Evolutionary conservation across 2,329 filamentous ascomycete genomes (phyloP), one percentile per base, ranked within the genome.

Genomic region (Colletotrichum nymphaeae): DNA sequence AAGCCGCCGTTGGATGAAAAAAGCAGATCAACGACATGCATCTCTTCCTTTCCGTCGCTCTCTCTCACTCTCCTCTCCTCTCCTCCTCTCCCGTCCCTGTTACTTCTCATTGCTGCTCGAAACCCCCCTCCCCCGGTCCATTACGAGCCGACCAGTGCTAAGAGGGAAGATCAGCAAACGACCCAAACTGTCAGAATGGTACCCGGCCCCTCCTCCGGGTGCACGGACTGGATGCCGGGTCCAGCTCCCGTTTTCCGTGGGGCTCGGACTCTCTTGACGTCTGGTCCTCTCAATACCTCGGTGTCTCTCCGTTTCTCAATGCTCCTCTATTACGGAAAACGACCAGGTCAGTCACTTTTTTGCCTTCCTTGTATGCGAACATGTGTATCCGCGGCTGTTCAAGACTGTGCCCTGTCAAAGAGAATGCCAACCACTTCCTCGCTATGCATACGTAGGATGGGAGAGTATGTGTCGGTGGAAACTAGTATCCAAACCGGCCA

Each of bases 171-270:
- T 63, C 58, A 65, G 28, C 58, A 49, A 49, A 49, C 42, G 32
- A 55, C 59, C 66, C 60, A 62, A 46, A 49, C 32, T 37, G 70
- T 64, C 55, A 56, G 42, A 60, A 55, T 42, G 55, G 53, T 59
- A 53, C 42, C 70, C 42, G 70, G 70, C 70, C 67, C 66, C 70
- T 73, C 67, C 70, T 73, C 70, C 70, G 66, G 70, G 46, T 28
- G 66, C 70, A 73, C 66, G 70, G 70, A 46, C 59, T 56, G 14
- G 53, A 56, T 24, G 14, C 46, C 70, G 66, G 70, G 59, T 73
- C 55, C 67, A 73, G 70, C 70, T 70, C 66, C 66, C 66, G 55
- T 60, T 42, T 69, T 69, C 59, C 70, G 55, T 60, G 55, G 66
- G 66, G 67, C 67, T 69, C 66, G 70, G 70, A 60, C 70, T 70